phyloP scores from a whole-genome alignment of 257 asterid genomes.

The Thymus mandschuricus region DNA sequence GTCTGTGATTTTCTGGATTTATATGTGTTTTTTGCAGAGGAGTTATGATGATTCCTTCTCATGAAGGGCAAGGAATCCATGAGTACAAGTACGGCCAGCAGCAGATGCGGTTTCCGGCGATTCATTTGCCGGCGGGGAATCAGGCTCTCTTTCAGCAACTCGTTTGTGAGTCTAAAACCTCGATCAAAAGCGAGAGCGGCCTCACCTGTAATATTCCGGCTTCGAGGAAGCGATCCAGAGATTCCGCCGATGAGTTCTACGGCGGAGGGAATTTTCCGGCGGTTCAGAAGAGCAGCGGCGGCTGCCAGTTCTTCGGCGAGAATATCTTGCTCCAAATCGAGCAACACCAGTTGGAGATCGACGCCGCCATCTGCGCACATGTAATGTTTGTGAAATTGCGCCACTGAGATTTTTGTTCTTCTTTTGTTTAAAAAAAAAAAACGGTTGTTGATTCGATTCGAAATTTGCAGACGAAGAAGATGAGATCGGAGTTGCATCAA shows the following conservation, averaged over 20 bases:
- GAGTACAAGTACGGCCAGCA: constrained; percentile 31
- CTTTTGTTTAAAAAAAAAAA: too few relatives aligned
- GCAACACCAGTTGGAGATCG: constrained; percentile 52
- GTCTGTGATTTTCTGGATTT: too few relatives aligned
- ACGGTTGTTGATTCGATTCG: background rate
- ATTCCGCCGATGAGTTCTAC: constrained; percentile 38
- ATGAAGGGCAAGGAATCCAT: constrained; percentile 27
- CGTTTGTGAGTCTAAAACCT: constrained; percentile 46
- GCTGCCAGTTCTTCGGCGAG: constrained; percentile 35
- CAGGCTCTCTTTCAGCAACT: constrained; percentile 32
- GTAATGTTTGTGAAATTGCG: constrained; percentile 32
- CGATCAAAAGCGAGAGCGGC: constrained; percentile 53
- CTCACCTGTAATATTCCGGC: constrained; percentile 38
- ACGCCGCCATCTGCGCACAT: constrained; percentile 50
- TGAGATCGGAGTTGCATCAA: constrained; percentile 58
- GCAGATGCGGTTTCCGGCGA: constrained; percentile 33
- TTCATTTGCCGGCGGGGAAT: constrained; percentile 23
- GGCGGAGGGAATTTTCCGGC: constrained; percentile 8
- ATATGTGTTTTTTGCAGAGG: constrained; percentile 37
- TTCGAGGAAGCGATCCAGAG: constrained; percentile 52
- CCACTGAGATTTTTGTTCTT: too few relatives aligned
- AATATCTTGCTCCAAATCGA: constrained; percentile 46
- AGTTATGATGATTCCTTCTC: constrained; percentile 22
- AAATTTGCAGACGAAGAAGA: constrained; percentile 50
- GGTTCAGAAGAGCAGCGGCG: constrained; percentile 16